phyloP scores from a whole-genome alignment of 768 basidiomycete species.

The Serendipita sp. region DNA sequence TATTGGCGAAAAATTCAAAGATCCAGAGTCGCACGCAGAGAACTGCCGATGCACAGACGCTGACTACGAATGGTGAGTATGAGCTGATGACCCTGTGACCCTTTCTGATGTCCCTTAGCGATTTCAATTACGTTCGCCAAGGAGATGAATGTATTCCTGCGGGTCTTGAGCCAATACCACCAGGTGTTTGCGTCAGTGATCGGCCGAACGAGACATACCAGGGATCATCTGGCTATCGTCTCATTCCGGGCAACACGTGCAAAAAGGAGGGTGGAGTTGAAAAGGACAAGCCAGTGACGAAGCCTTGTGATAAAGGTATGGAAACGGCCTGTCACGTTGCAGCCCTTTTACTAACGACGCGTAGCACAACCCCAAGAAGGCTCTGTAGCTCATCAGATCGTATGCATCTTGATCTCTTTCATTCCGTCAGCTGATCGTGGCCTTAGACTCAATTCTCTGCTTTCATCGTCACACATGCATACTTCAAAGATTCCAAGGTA shows the following conservation, averaged over 20 bases:
- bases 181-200: conserved; percentile 43
- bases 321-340: not conserved
- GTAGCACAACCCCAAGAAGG: conserved; percentile 71
- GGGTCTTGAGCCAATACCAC: conserved; percentile 78
- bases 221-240: conserved; percentile 85
- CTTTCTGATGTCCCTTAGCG: conserved; percentile 30
- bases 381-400: conserved; percentile 55
- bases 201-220: conserved; percentile 43
- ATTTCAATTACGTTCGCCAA: conserved; percentile 75
- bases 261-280: conserved; percentile 35
- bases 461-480: conserved; percentile 57
- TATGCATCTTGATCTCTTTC: conserved; percentile 23
- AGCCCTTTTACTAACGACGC: not conserved
- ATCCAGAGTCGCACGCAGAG: conserved; percentile 73
- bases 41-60: conserved; percentile 67
- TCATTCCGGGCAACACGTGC: conserved; percentile 89
- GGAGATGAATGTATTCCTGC: conserved; percentile 63
- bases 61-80: conserved; percentile 81
- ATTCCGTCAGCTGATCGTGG: not conserved
- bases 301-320: conserved; percentile 64
- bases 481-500: conserved; percentile 70
- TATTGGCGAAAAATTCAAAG: conserved; percentile 76
- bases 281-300: conserved; percentile 55
- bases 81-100: not conserved
- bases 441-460: conserved; percentile 49